Conservation (phyloP, 108 stramenopile genomes). For the Conticribra weissflogii region DNA sequence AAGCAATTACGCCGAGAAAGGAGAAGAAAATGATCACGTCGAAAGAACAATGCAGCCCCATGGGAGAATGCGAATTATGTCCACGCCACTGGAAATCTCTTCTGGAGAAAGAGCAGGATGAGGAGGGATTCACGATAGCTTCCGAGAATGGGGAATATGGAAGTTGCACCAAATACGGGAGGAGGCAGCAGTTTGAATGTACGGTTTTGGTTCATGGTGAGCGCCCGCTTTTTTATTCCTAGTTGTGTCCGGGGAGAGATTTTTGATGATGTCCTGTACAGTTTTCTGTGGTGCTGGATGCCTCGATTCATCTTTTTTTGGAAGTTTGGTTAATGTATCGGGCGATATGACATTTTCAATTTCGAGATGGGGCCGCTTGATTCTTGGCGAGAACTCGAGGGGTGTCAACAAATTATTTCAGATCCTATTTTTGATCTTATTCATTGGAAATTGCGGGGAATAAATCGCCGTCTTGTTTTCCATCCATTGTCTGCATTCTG, state of each 20-base stretch:
- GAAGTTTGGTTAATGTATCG: neutral
- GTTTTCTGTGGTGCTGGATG: too few species aligned
- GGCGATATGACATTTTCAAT: too few species aligned
- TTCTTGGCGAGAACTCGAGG: too few species aligned
- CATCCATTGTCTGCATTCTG: too few species aligned
- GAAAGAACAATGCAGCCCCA: constrained; percentile 26
- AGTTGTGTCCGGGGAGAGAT: too few species aligned
- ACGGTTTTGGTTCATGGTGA: constrained; percentile 33
- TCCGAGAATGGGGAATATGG: constrained; percentile 32
- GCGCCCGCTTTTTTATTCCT: neutral
- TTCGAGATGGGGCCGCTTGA: too few species aligned
- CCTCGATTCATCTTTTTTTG: neutral
- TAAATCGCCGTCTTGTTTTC: too few species aligned
- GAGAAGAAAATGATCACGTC: neutral
- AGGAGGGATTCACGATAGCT: neutral
- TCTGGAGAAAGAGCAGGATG: constrained; percentile 31
- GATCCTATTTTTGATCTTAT: too few species aligned
- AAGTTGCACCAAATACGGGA: constrained; percentile 25
- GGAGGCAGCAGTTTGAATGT: constrained; percentile 41
- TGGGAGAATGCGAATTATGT: constrained; percentile 39
- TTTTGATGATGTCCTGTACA: too few species aligned
- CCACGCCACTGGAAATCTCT: constrained; percentile 22
- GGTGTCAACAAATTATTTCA: too few species aligned
- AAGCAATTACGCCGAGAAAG: neutral
- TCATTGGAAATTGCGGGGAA: too few species aligned